These are phyloP conservation scores for Coix lacrymajobi DNA, from an alignment of 176 grass and related monocot species.

Conservation along the genomic window DNA sequence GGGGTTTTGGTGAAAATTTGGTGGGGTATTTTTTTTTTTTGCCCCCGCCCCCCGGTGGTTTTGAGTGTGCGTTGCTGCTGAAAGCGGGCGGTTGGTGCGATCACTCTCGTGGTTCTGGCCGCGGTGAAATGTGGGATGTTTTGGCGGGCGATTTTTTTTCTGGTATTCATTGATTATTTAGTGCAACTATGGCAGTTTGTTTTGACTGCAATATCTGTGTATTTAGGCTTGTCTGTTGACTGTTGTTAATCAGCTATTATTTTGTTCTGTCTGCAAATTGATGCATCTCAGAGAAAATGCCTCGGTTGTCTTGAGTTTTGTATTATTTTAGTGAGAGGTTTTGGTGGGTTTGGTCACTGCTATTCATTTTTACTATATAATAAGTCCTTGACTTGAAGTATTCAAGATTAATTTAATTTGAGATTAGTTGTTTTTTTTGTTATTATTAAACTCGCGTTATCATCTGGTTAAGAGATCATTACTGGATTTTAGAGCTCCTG, in stretches of 20 bases:
- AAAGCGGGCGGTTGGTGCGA: neutral
- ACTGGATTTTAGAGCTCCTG: neutral
- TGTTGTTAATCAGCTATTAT: neutral
- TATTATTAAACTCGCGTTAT: neutral
- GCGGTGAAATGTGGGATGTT: constrained; percentile 23
- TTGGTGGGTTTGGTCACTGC: neutral
- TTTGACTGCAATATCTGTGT: neutral
- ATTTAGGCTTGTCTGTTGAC: neutral
- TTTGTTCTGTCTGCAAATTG: constrained; percentile 1
- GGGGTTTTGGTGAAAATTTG: neutral
- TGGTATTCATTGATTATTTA: neutral
- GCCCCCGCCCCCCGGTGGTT: neutral
- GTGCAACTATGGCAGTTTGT: neutral
- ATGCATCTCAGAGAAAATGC: neutral
- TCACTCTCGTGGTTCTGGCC: neutral
- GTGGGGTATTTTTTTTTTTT: neutral
- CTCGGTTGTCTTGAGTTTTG: neutral
- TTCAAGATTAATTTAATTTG: neutral
- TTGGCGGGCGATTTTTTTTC: neutral
- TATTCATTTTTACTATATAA: neutral
- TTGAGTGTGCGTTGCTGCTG: neutral
- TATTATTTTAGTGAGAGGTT: neutral
- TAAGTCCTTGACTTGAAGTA: neutral
- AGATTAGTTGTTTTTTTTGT: neutral
- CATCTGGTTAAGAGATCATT: neutral